Evolutionary conservation across 352 stramenopile genomes (phyloP).

Genomic region (Globisporangium irregulare): DNA sequence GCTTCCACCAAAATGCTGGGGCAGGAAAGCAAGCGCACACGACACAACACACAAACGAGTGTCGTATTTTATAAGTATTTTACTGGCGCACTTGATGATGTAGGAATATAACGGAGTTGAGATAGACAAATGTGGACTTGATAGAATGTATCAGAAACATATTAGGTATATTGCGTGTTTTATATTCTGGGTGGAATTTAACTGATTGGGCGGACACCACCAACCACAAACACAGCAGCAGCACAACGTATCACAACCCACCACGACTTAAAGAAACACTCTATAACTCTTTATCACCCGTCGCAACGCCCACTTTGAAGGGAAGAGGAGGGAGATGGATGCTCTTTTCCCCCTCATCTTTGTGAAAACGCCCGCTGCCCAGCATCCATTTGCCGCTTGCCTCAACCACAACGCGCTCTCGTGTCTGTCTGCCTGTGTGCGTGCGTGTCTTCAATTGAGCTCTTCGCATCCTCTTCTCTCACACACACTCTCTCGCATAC

Average conservation of each 20-base stretch:
- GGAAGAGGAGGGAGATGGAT: neutral
- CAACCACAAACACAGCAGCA: neutral
- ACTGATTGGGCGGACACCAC: neutral
- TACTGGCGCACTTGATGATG: neutral
- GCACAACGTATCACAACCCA: neutral
- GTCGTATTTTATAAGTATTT: neutral
- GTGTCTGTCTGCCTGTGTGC: neutral
- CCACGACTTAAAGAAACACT: no score
- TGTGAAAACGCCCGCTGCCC: neutral
- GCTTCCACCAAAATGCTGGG: constrained; percentile 9
- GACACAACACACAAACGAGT: neutral
- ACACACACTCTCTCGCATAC: neutral
- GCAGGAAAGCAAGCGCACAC: neutral
- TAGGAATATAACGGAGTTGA: neutral
- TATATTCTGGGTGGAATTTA: neutral
- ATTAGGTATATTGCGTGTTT: neutral
- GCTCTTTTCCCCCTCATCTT: constrained; percentile 1
- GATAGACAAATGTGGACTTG: neutral
- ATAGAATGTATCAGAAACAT: neutral
- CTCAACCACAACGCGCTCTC: neutral
- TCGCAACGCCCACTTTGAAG: neutral
- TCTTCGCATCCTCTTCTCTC: neutral
- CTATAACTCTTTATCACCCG: no score
- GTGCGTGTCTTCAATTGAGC: neutral
- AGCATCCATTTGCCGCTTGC: neutral